phyloP scores from a whole-genome alignment of 2,329 filamentous ascomycete species.

The Nigrograna mackinnonii region DNA sequence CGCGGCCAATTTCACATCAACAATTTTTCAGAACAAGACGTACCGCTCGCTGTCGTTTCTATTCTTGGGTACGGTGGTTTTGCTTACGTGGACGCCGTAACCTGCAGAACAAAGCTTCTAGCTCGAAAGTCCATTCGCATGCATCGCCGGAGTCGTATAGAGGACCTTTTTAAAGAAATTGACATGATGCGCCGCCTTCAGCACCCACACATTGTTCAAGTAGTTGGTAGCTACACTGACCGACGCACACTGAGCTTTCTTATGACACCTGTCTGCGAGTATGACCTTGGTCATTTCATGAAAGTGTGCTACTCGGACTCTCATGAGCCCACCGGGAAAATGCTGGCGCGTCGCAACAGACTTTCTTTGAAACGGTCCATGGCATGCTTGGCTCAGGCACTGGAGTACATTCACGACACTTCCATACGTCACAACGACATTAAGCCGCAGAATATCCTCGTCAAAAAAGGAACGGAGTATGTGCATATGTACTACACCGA shows the following conservation, averaged over 20 bases:
- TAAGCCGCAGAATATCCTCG: constrained; percentile 19
- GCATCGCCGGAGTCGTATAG: too few species aligned
- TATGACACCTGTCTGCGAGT: background rate
- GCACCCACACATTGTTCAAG: background rate
- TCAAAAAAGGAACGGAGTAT: constrained; percentile 10
- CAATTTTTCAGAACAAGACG: too few species aligned
- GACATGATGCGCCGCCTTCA: too few species aligned
- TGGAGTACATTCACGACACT: constrained; percentile 16
- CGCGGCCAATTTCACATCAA: too few species aligned
- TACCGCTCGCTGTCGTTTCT: constrained; percentile 19
- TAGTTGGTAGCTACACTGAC: background rate
- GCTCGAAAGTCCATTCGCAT: too few species aligned
- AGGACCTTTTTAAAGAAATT: too few species aligned
- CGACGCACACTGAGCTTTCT: background rate
- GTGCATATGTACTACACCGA: too few species aligned
- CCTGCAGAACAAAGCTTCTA: too few species aligned
- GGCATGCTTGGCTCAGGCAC: constrained; percentile 15
- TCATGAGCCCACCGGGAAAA: too few species aligned
- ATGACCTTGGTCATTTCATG: too few species aligned
- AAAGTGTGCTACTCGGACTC: too few species aligned
- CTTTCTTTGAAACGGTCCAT: constrained; percentile 21
- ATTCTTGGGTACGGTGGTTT: constrained; percentile 23
- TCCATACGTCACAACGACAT: constrained; percentile 17
- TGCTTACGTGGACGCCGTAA: constrained; percentile 28
- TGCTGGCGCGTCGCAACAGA: too few species aligned